phyloP scores from a whole-genome alignment of 768 basidiomycete species.

The Lyophyllum atratum region DNA sequence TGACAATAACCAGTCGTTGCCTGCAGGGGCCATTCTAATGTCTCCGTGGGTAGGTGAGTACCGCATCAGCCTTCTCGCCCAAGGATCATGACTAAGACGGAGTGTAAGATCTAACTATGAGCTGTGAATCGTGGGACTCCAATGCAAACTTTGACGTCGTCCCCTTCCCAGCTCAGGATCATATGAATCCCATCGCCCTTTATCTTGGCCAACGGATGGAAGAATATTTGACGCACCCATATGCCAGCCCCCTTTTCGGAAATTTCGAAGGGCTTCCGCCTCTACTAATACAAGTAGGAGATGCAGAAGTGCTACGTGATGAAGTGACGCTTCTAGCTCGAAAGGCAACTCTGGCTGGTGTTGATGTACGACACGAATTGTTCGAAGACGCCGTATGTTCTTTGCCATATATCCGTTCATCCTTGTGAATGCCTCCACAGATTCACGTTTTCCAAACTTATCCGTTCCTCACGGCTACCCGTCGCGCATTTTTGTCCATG shows the following conservation, averaged over 20 bases:
- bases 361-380: slow-evolving; percentile 83
- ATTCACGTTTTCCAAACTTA: slow-evolving; percentile 92
- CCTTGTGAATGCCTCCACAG: slow-evolving; percentile 35
- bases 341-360: slow-evolving; percentile 87
- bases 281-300: slow-evolving; percentile 88
- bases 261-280: slow-evolving; percentile 86
- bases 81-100: slow-evolving; percentile 4
- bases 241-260: slow-evolving; percentile 94
- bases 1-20: slow-evolving; percentile 85
- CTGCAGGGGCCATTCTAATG: slow-evolving; percentile 85
- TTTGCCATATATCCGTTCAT: not conserved
- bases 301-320: slow-evolving; percentile 93
- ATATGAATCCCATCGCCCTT: slow-evolving; percentile 91
- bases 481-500: slow-evolving; percentile 70
- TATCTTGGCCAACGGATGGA: slow-evolving; percentile 85
- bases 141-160: slow-evolving; percentile 88
- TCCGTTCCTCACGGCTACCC: slow-evolving; percentile 70
- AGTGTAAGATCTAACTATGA: slow-evolving; percentile 84
- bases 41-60: slow-evolving; percentile 93
- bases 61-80: not conserved
- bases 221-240: slow-evolving; percentile 91
- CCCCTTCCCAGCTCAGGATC: slow-evolving; percentile 68
- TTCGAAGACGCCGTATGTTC: slow-evolving; percentile 85
- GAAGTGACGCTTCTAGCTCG: slow-evolving; percentile 91
- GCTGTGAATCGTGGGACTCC: slow-evolving; percentile 97